Base-by-base conservation (phyloP, 2,329 filamentous ascomycete species). In the Cryphonectria nitschkei region DNA sequence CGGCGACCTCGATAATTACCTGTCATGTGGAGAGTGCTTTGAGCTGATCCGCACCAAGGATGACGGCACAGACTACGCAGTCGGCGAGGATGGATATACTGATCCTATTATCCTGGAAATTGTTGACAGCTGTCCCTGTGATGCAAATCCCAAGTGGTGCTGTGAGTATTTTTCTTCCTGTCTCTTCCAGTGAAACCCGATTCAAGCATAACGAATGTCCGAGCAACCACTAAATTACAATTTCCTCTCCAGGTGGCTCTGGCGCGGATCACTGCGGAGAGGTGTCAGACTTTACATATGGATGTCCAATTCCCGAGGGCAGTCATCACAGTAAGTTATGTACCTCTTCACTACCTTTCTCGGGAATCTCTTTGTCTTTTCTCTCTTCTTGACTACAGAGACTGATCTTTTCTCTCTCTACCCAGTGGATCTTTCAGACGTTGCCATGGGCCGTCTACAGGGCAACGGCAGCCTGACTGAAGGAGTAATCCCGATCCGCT, bases 11-110 rank as follows among this genome's bases (percentile, higher is more conserved):
- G 72, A 74, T 39, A 74, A 74, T 26, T 74, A 74, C 41, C 67
- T 74, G 2, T 74, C 72, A 6, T 74, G 73, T 46, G 73, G 73
- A 52, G 72, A 74, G 67, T 74, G 72, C 29, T 69, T 74, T 22
- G 65, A 74, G 56, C 58, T 74, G 29, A 68, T 74, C 34, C 73
- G 64, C 22, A 74, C 73, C 16, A 72, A 71, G 43, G 43, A 70
- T 14, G 71, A 74, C 52, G 70, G 73, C 32, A 74, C 70, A 4
- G 70, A 74, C 37, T 74, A 74, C 32, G 72, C 64, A 16, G 46
- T 71, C 9, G 73, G 72, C 3, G 68, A 74, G 39, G 52, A 68
- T n/a, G 73, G 72, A 0, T 73, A 74, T 34, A 74, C 72, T 16
- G 56, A 64, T 64, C 73, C 72, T 13, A 73, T 74, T 34, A 64